A percentile compares a stretch with the other conserved stretches of the same genome.
Conservation (phyloP, 306 rosid species). For the Adenanthera pavonina region DNA sequence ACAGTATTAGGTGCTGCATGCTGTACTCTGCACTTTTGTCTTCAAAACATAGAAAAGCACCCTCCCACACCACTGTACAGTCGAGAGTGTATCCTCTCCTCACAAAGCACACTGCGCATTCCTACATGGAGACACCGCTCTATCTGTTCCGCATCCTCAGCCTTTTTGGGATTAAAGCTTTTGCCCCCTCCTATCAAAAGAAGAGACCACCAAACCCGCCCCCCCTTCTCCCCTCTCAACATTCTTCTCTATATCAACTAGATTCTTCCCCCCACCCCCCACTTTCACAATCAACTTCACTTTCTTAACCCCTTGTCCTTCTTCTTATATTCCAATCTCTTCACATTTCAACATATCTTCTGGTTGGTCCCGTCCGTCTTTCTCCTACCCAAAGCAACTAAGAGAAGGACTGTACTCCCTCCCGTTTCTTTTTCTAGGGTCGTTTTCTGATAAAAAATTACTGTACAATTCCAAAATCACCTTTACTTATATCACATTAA, state of each 20-base stretch:
- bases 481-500: too few relatives aligned
- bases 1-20: slow-evolving; percentile 23
- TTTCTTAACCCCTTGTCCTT: too few relatives aligned
- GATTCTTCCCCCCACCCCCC: background rate
- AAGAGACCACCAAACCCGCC: background rate
- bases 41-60: background rate
- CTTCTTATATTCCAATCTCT: too few relatives aligned
- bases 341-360: background rate
- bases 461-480: too few relatives aligned
- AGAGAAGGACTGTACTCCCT: background rate
- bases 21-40: slow-evolving; percentile 4
- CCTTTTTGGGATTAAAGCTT: slow-evolving; percentile 18
- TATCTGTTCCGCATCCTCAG: slow-evolving; percentile 21
- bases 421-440: too few relatives aligned
- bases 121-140: slow-evolving; percentile 1
- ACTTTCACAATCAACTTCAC: background rate
- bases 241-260: background rate
- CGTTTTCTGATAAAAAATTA: too few relatives aligned
- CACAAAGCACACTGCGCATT: background rate
- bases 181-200: background rate
- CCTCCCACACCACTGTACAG: background rate
- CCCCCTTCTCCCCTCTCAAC: background rate
- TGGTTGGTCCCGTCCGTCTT: background rate
- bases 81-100: background rate
- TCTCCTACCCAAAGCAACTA: background rate